phyloP scores from a whole-genome alignment of 2,329 filamentous ascomycete genomes.

The Cordyceps militaris region DNA sequence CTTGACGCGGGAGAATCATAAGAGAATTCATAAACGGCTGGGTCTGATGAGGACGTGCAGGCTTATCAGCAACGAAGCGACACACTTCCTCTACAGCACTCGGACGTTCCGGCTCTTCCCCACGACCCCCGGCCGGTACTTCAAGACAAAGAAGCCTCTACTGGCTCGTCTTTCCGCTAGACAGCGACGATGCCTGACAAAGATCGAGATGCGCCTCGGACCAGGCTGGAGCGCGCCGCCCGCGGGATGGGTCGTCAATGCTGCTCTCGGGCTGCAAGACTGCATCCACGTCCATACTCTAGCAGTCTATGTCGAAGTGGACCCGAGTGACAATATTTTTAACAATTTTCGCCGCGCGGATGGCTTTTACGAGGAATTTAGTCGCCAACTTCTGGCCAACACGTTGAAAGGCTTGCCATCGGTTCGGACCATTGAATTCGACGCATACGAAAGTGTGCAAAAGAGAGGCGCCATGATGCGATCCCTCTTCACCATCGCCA shows the following conservation, averaged over 20 bases:
- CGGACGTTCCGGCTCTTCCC: constrained; percentile 61
- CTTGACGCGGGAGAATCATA: constrained; percentile 59
- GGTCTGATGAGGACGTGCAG: constrained; percentile 54
- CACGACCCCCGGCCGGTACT: constrained; percentile 55
- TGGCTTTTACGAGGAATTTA: constrained; percentile 66
- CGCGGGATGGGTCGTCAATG: constrained; percentile 60
- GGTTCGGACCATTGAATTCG: constrained; percentile 57
- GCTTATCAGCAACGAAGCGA: constrained; percentile 55
- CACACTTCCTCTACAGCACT: constrained; percentile 57
- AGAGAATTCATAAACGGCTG: constrained; percentile 52
- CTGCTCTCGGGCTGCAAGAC: constrained; percentile 55
- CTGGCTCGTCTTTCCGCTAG: constrained; percentile 56
- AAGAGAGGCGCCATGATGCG: constrained; percentile 59
- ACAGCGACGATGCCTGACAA: constrained; percentile 54
- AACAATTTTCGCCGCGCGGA: constrained; percentile 59
- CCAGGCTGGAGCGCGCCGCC: constrained; percentile 68
- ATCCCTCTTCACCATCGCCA: constrained; percentile 48
- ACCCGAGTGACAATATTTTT: constrained; percentile 61
- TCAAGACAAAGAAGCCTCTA: constrained; percentile 66
- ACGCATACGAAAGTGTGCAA: constrained; percentile 59
- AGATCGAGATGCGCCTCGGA: constrained; percentile 63
- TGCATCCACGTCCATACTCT: constrained; percentile 53
- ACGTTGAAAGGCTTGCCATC: constrained; percentile 52
- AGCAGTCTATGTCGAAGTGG: constrained; percentile 63
- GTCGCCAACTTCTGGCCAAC: constrained; percentile 45